phyloP scores from a whole-genome alignment of 176 grass and related monocot species.

The Carex pumila region DNA sequence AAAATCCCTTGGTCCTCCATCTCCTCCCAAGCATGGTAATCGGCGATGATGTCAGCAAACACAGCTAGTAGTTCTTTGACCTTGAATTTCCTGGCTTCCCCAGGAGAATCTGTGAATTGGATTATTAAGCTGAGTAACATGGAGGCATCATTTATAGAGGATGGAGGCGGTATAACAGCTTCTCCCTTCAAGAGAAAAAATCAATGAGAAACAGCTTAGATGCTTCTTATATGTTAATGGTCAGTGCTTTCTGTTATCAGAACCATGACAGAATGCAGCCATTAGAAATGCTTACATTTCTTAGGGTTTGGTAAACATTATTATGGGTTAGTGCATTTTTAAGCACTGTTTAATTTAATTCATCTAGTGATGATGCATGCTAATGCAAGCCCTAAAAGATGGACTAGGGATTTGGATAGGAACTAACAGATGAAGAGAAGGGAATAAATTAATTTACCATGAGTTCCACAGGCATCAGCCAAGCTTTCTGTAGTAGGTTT shows the following conservation, averaged over 20 bases:
- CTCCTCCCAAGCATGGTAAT: conserved; percentile 80
- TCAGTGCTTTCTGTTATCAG: background rate
- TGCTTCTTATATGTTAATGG: background rate
- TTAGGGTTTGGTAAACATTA: background rate
- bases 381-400: background rate
- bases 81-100: conserved; percentile 48
- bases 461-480: conserved; percentile 32
- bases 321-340: background rate
- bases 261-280: background rate
- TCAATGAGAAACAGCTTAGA: conserved; percentile 7
- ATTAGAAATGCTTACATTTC: background rate
- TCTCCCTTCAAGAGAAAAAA: background rate
- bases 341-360: background rate
- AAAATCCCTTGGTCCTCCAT: conserved; percentile 80
- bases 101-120: conserved; percentile 41
- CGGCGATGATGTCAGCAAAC: conserved; percentile 57
- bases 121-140: conserved; percentile 62
- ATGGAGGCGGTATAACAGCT: conserved; percentile 42
- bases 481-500: conserved; percentile 60
- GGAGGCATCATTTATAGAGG: conserved; percentile 71
- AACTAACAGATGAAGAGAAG: background rate
- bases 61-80: conserved; percentile 56
- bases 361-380: background rate
- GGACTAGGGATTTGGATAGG: background rate
- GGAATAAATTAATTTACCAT: conserved; percentile 30